These are phyloP conservation scores for Diaporthe destruens DNA, from an alignment of 2,329 filamentous ascomycete species.

Conservation along the genomic window DNA sequence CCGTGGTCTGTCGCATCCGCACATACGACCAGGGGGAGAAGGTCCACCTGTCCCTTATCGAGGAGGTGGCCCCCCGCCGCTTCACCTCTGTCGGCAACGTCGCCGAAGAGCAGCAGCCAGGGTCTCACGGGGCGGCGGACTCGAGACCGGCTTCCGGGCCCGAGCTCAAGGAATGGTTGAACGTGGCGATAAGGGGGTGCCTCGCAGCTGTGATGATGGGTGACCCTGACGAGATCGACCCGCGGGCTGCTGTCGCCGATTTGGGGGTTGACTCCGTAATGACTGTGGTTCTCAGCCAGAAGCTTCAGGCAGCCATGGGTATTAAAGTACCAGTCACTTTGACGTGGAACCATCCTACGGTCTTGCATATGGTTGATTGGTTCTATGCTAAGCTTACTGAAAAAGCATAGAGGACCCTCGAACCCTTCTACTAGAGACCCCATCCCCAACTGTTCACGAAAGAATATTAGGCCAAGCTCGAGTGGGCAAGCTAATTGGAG, in stretches of 20 bases:
- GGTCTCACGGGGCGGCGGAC: neutral
- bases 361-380: neutral
- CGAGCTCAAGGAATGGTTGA: slow-evolving; percentile 4
- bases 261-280: neutral
- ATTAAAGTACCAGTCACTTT: neutral
- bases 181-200: neutral
- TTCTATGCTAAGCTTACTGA: slow-evolving; percentile 5
- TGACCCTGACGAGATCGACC: neutral
- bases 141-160: neutral
- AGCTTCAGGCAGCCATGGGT: neutral
- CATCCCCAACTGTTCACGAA: too few species aligned
- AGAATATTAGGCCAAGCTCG: too few species aligned
- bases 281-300: neutral
- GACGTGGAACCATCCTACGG: slow-evolving; percentile 9
- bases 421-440: too few species aligned
- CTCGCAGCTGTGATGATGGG: neutral
- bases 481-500: too few species aligned
- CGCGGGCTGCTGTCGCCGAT: neutral
- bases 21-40: neutral
- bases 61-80: neutral
- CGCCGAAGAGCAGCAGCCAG: neutral
- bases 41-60: neutral
- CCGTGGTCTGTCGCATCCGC: neutral
- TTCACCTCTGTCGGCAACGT: neutral
- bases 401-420: neutral